Evolutionary conservation across 2,329 filamentous ascomycete genomes (phyloP), one percentile per base, ranked within the genome.

Genomic region (Dactylellina haptotyla): DNA sequence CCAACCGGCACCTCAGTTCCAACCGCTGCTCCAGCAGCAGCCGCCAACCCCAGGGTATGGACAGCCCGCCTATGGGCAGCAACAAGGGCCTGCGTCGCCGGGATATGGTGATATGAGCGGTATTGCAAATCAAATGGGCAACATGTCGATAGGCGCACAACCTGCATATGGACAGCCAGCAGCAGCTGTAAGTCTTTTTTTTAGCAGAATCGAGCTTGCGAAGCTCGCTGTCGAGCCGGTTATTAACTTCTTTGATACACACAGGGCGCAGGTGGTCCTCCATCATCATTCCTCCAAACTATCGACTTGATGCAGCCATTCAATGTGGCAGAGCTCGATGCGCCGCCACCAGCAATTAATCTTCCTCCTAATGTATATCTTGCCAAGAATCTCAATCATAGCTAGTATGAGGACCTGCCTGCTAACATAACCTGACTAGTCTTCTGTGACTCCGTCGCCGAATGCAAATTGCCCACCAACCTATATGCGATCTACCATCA

Each of bases 401-500:
- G 87, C 79, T 59, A 62, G 18, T 75, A 76, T 43, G 62, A 67
- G 63, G 76, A 96, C 92, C 37, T 12, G 37, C 14, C 45, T 43
- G 10, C 53, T 54, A 46, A 48, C 39, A 14, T 16, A 2, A 30
- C 26, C 10, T 59, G n/a, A 5, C 5, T 54, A 78, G 77, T 75
- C 77, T 8, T 76, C 77, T 41, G 71, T 75, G 64, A 98, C 94
- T 20, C 91, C 93, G 67, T 98, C 95, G 46, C 91, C 92, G 48
- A 85, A 91, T 80, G 89, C 95, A 74, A 99, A 98, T 82, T 97
- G 93, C 83, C 88, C 92, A 62, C 87, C 93, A 23, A 96, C 96
- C 84, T 99, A 96, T 81, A 89, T 98, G 76, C 91, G 95, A 77
- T 98, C 95, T 18, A 98, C 95, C 4, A 83, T 99, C 76, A 98